Evolutionary conservation across 179 eudicot species (phyloP).

Genomic region (Gypsophila paniculata): DNA sequence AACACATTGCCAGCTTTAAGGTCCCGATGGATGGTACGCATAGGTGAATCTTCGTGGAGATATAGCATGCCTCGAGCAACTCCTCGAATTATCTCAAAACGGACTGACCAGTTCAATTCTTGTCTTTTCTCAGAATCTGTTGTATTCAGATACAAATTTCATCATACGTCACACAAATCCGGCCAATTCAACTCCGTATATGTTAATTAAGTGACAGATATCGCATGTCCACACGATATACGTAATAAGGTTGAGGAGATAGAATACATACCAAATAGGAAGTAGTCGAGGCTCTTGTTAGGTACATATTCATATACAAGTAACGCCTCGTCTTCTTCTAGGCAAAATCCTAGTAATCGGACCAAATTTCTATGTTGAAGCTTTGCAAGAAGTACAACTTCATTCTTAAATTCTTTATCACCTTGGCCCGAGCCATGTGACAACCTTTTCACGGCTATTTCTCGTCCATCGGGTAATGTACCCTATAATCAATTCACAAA

Average conservation of each 20-base stretch:
- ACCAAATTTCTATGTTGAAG: constrained; percentile 31
- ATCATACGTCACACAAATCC: neutral
- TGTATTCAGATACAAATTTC: neutral
- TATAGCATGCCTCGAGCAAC: constrained; percentile 34
- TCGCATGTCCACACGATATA: neutral
- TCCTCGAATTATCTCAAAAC: constrained; percentile 31
- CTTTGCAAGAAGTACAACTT: constrained; percentile 24
- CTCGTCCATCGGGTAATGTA: constrained; percentile 17
- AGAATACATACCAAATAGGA: constrained; percentile 21
- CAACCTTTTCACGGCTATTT: constrained; percentile 29
- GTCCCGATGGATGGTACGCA: constrained; percentile 29
- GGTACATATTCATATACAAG: constrained; percentile 26
- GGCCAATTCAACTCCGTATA: neutral
- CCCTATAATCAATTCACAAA: constrained; percentile 11
- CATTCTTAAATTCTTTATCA: constrained; percentile 27
- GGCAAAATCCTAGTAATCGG: constrained; percentile 24
- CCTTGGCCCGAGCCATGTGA: constrained; percentile 26
- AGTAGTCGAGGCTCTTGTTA: constrained; percentile 25
- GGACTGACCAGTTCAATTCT: constrained; percentile 26
- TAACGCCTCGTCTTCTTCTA: constrained; percentile 14
- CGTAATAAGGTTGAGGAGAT: neutral
- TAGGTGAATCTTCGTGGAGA: constrained; percentile 32
- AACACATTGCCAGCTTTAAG: constrained; percentile 31
- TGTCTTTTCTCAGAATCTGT: constrained; percentile 22
- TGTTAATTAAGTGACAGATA: neutral